Evolutionary conservation across 2,329 filamentous ascomycete species (phyloP).

Genomic region (Fusarium siculi): DNA sequence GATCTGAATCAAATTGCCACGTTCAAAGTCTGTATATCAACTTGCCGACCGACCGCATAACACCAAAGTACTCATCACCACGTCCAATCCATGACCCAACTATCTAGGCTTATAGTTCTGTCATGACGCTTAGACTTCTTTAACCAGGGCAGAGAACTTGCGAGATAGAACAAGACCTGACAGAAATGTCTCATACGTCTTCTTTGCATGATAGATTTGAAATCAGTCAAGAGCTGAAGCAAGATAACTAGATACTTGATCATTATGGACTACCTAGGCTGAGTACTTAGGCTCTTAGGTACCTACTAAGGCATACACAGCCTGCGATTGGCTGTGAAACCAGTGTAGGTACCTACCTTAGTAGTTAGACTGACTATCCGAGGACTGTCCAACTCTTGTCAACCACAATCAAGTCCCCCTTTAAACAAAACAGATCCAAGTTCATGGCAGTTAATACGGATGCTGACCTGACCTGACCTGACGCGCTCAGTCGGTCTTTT

Average conservation of each 20-base stretch:
- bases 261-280: too few relatives aligned
- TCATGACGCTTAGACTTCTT: background rate
- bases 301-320: background rate
- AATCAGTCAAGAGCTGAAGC: background rate
- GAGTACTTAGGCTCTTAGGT: background rate
- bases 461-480: background rate
- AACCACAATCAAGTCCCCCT: background rate
- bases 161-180: background rate
- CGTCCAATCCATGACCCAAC: background rate
- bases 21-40: background rate
- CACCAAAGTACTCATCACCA: background rate
- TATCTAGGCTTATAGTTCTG: background rate
- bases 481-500: background rate
- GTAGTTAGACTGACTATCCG: background rate
- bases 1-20: background rate
- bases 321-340: constrained; percentile 7
- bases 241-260: background rate
- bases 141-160: background rate
- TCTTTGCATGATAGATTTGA: background rate
- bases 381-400: background rate
- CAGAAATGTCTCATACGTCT: background rate
- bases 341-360: background rate
- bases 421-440: background rate
- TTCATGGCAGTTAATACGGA: background rate
- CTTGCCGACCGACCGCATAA: background rate